These are phyloP conservation scores for Eucalyptus curtisii DNA, from an alignment of 345 rosid genomes.

Conservation along the genomic window DNA sequence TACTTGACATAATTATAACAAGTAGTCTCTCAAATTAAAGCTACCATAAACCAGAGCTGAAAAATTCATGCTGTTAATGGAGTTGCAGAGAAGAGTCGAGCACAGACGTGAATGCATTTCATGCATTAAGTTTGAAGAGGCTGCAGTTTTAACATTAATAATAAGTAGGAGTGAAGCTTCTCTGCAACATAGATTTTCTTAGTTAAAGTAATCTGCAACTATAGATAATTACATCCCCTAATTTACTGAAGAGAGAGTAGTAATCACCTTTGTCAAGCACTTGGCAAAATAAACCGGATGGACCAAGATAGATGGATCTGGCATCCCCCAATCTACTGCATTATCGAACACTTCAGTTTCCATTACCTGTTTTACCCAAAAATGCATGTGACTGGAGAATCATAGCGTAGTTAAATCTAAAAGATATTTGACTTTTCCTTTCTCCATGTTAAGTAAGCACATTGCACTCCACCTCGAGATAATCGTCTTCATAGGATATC, in stretches of 20 bases:
- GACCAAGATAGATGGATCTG: conserved; percentile 46
- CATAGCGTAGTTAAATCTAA: not conserved
- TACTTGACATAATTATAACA: not conserved
- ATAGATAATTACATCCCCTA: not conserved
- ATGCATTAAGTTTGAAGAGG: not conserved
- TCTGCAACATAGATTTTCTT: not conserved
- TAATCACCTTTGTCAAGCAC: conserved; percentile 72
- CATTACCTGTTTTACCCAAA: conserved; percentile 33
- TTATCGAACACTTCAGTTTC: conserved; percentile 51
- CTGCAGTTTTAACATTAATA: not conserved
- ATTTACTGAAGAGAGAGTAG: not conserved
- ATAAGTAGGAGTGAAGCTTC: not conserved
- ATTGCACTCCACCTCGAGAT: conserved; percentile 53
- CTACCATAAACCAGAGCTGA: not conserved
- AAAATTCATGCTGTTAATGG: not conserved
- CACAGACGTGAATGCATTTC: not conserved
- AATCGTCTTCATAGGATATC: conserved; percentile 46
- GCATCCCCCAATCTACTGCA: conserved; percentile 91
- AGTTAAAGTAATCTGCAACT: not conserved
- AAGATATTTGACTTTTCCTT: not conserved
- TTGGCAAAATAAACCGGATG: conserved; percentile 90
- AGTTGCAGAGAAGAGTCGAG: not conserved
- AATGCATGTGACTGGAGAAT: not conserved
- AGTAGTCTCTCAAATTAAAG: not conserved
- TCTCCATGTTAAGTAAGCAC: not conserved